Percentiles rank a stretch among this genome's conserved stretches.
phyloP scores from a whole-genome alignment of 306 rosid genomes.

The Lablab purpureus region DNA sequence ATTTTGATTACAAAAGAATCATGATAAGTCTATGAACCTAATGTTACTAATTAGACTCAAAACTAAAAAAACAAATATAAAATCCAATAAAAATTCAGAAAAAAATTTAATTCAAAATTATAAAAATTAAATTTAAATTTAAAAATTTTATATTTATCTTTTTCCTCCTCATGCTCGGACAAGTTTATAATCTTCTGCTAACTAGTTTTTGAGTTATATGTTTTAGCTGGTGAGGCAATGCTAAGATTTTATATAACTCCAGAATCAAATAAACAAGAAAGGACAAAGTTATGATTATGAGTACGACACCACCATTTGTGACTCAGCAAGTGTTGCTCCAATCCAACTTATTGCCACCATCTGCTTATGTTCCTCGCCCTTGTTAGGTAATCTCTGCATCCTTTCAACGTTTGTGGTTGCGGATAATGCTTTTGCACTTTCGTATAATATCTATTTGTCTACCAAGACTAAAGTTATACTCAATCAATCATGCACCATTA shows the following conservation, averaged over 20 bases:
- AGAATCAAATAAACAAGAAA: background rate
- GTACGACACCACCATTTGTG: background rate
- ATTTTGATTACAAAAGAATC: no score
- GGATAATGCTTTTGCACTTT: background rate
- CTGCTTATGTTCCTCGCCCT: background rate
- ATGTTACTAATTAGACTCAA: no score
- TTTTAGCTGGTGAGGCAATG: background rate
- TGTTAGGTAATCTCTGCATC: background rate
- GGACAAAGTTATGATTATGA: background rate
- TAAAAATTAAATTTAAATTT: no score
- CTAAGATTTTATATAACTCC: background rate
- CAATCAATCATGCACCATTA: slow-evolving; percentile 23
- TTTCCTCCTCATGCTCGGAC: no score
- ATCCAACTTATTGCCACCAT: background rate
- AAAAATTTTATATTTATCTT: no score
- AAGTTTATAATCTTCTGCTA: no score
- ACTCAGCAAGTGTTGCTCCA: background rate
- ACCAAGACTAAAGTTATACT: background rate
- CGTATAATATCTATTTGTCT: background rate
- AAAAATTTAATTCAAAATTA: no score
- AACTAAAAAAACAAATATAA: no score
- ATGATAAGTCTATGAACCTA: no score
- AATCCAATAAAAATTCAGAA: no score
- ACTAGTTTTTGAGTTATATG: background rate
- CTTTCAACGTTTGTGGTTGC: background rate